Conservation (phyloP, 108 stramenopile species). For the Asterionellopsis glacialis region DNA sequence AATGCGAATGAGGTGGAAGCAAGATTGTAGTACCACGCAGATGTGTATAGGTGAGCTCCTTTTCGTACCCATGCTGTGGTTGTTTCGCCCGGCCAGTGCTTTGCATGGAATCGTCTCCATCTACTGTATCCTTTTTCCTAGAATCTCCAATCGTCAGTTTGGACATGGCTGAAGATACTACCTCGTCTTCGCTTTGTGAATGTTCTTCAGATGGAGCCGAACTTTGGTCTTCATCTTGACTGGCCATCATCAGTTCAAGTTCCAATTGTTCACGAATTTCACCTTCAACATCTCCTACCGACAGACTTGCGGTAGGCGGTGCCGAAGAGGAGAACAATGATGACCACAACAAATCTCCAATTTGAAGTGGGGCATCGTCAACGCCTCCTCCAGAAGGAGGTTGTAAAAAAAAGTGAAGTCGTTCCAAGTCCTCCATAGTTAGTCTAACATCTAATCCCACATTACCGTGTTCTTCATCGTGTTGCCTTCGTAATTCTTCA, state of each 20-base stretch:
- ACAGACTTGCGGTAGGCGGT: slow-evolving; percentile 53
- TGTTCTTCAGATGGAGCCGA: slow-evolving; percentile 33
- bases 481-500: slow-evolving; percentile 49
- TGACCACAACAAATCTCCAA: slow-evolving; percentile 70
- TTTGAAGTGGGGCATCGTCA: slow-evolving; percentile 73
- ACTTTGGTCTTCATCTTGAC: slow-evolving; percentile 47
- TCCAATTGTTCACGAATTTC: slow-evolving; percentile 70
- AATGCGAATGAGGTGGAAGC: slow-evolving; percentile 33
- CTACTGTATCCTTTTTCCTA: neutral
- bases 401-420: slow-evolving; percentile 70
- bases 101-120: neutral
- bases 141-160: slow-evolving; percentile 36
- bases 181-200: slow-evolving; percentile 25
- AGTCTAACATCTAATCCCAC: slow-evolving; percentile 64
- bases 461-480: slow-evolving; percentile 74
- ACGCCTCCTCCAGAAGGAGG: slow-evolving; percentile 75
- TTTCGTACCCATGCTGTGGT: slow-evolving; percentile 47
- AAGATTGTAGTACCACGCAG: slow-evolving; percentile 74
- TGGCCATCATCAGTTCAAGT: slow-evolving; percentile 51
- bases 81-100: slow-evolving; percentile 19
- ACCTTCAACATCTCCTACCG: slow-evolving; percentile 73
- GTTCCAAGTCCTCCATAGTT: slow-evolving; percentile 77
- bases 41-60: slow-evolving; percentile 71
- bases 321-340: slow-evolving; percentile 34
- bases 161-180: slow-evolving; percentile 34